Evolutionary conservation across 2,329 filamentous ascomycete species (phyloP), one percentile per base, ranked within the genome.

Genomic region (Paraconiothyrium sp.): DNA sequence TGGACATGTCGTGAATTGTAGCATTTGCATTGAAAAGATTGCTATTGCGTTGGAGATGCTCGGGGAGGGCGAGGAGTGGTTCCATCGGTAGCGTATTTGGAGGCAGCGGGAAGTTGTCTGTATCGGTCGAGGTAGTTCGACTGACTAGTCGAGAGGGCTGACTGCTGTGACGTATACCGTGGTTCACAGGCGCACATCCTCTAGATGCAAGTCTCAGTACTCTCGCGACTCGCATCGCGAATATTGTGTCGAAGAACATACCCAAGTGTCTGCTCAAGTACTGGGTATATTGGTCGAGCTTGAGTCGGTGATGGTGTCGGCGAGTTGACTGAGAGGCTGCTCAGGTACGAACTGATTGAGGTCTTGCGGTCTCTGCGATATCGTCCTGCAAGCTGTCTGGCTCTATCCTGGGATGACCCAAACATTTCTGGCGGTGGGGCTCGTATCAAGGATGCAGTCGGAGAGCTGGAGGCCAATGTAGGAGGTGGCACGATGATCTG

Each of bases 321-420:
- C 27, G 67, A 60, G 47, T 58, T 66, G 54, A 55, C 44, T 27
- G 69, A 69, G 44, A 62, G 65, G 59, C 58, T 61, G 49, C 61
- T 68, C 10, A 61, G 56, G 27, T 61, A 54, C 13, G 72, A 72
- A 58, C 54, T 65, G 35, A 43, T 58, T 10, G 71, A 76, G 49
- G 57, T 61, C 54, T 71, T 64, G 8, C 75, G 68, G 11, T 70
- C 65, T 62, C 67, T 72, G 52, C 74, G 67, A 54, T 67, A 68
- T 35, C 74, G 72, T 27, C 68, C 73, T n/a, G 75, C 75, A 46
- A 76, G 74, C 61, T 75, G 73, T 61, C 72, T 71, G 39, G 76
- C 76, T 52, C 75, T 70, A 47, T 78, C 75, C 50, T 78, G 71
- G 10, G 71, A 73, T 14, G 73, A 67, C 8, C 76, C 76, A 27